Base-by-base conservation (phyloP, 2,329 filamentous ascomycete genomes). In the Colletotrichum sp. region DNA sequence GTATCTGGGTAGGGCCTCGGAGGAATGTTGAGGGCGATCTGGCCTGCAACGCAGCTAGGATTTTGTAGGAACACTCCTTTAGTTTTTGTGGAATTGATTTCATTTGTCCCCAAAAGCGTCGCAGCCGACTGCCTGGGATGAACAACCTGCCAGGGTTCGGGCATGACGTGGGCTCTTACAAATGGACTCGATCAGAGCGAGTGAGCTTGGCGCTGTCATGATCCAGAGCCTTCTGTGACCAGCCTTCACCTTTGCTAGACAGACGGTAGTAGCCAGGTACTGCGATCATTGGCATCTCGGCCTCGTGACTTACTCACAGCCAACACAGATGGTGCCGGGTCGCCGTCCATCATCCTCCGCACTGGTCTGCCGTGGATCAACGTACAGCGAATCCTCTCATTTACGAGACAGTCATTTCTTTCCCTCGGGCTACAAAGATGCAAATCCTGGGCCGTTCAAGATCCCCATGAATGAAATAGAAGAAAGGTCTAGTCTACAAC, bases 291-390 rank as follows among this genome's bases (percentile, higher is more conserved):
- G 43, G n/a, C 0, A 13, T 12, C 12, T 9, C 18, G 43, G 43
- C 9, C 12, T 4, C 43, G 4, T 47, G 43, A 21, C 18, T 47
- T 47, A 11, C 43, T 47, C 6, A 1, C 18, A 21, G 43, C 43
- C 0, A 21, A 21, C 1, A n/a, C 18, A 2, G 1, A 47, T 47
- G 43, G 43, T 0, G 11, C 0, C 18, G 0, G 18, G 18, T 47
- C 43, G 43, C n/a, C 38, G 38, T 0, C 11, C 9, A n/a, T 47
- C 3, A n/a, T n/a, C 9, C 18, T 47, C 38, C 18, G 18, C 38
- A n/a, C 3, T 4, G 38, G 9, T 47, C 43, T 47, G n/a, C 0
- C 43, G 12, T 21, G 43, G 3, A 13, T 21, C 43, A 47, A 13
- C 38, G 3, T 6, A n/a, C 9, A 8, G 18, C 38, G 11, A n/a